Base-by-base conservation (phyloP, 305 asterid genomes). In the Fraxinus latifolia region DNA sequence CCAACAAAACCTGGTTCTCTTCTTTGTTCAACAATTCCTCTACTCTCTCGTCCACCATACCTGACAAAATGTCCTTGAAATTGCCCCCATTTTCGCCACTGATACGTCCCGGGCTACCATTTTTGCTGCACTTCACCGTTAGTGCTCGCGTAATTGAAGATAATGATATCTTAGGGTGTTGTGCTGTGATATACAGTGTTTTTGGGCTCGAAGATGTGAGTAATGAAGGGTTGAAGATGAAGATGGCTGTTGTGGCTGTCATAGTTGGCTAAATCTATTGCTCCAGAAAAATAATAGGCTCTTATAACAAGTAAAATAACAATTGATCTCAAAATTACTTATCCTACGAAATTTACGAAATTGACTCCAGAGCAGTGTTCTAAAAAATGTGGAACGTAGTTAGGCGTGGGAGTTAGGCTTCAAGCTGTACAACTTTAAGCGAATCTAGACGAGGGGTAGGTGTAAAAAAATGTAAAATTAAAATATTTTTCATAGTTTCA, bases 1-100 rank as follows among this genome's bases (percentile, higher is more conserved):
- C 89, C 32, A 96, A 84, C 88, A 94, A 83, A 79, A 31, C 96
- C 82, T 84, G 78, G 80, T 96, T 96, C 86, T 94, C 99, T 86
- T 96, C 98, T 81, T 84, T 94, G 77, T 85, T 88, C 81, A 96
- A 74, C 31, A 96, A 90, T 55, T 90, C 83, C 74, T 93, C 96
- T 1, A 95, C 95, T 80, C 90, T 88, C 82, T 88, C 93, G 65
- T 89, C 98, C 87, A 94, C 91, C 85, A 93, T 87, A n/a, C 95
- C 96, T 3, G 96, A 84, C 77, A 95, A 73, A 71, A 86, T 31
- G 39, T 90, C 93, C 88, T 88, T 91, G 85, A 93, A 87, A 82
- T 82, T 85, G 6, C 83, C 82, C 74, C 80, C 83, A 33, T 77
- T 80, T 81, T 83, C 71, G 34, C 73, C 17, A 65, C 72, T 62